A percentile compares a stretch with the other conserved stretches of the same genome.
These are phyloP conservation scores for Fraxinus floribunda DNA, from an alignment of 305 asterid genomes.

Conservation along the genomic window DNA sequence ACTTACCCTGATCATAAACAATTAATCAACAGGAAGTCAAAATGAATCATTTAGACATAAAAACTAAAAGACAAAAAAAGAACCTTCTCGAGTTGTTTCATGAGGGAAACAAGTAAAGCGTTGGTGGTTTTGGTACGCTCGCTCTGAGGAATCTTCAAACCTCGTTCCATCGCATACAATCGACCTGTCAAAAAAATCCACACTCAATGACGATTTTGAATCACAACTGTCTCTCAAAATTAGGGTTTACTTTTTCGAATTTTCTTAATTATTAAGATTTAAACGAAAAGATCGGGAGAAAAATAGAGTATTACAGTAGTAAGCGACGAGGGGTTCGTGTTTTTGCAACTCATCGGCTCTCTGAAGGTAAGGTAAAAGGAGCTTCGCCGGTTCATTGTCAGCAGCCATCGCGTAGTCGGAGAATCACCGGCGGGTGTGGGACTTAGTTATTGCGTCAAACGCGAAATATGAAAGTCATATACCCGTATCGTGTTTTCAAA, in stretches of 20 bases:
- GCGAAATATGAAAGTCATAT: background rate
- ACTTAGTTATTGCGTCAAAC: background rate
- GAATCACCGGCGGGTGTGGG: background rate
- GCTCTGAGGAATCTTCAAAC: slow-evolving; percentile 69
- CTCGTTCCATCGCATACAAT: slow-evolving; percentile 95
- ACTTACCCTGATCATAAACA: background rate
- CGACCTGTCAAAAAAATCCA: slow-evolving; percentile 49
- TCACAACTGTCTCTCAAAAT: background rate
- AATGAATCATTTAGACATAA: background rate
- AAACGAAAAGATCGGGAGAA: background rate
- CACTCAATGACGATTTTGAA: background rate
- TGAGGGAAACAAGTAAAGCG: slow-evolving; percentile 65
- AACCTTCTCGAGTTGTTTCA: slow-evolving; percentile 94
- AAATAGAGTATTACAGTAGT: slow-evolving; percentile 53
- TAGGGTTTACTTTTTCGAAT: slow-evolving; percentile 15
- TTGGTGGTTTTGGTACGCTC: slow-evolving; percentile 81
- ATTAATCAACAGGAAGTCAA: background rate
- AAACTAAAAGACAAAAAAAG: background rate
- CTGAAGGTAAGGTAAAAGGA: slow-evolving; percentile 80
- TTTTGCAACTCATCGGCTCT: slow-evolving; percentile 96
- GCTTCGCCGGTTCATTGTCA: slow-evolving; percentile 78
- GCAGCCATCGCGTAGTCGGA: slow-evolving; percentile 44
- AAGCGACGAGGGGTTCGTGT: slow-evolving; percentile 88
- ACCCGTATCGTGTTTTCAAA: background rate
- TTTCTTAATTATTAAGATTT: background rate